Percentiles rank a stretch among this genome's conserved stretches.
These are phyloP conservation scores for Penicillium fimorum DNA, from an alignment of 495 filamentous ascomycete genomes.

Conservation along the genomic window DNA sequence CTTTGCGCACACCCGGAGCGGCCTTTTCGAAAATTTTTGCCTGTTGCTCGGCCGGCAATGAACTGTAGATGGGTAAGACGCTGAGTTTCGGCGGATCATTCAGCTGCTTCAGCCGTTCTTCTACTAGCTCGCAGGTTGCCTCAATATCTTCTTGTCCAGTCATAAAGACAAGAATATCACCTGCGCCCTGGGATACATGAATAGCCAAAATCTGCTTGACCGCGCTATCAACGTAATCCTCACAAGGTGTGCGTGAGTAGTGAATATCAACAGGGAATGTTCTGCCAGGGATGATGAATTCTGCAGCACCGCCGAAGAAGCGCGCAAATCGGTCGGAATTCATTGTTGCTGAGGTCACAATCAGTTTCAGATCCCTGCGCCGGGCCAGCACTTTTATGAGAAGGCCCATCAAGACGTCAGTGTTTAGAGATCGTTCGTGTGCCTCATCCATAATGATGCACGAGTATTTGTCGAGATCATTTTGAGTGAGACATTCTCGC, in stretches of 20 bases:
- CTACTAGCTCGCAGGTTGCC: slow-evolving; percentile 88
- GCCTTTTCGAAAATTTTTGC: slow-evolving; percentile 96
- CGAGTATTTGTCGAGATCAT: slow-evolving; percentile 93
- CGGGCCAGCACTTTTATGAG: slow-evolving; percentile 95
- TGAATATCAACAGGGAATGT: slow-evolving; percentile 98
- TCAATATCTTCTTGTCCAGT: slow-evolving; percentile 99
- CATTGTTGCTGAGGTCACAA: slow-evolving; percentile 99
- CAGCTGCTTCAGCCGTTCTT: slow-evolving; percentile 82
- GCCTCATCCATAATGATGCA: slow-evolving; percentile 99
- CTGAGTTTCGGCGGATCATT: slow-evolving; percentile 94
- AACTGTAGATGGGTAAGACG: slow-evolving; percentile 97
- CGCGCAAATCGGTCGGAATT: slow-evolving; percentile 94
- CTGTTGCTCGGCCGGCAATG: slow-evolving; percentile 98
- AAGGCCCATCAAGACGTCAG: slow-evolving; percentile 94
- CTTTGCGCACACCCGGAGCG: slow-evolving; percentile 86
- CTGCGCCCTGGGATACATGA: slow-evolving; percentile 85
- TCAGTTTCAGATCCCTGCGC: slow-evolving; percentile 88
- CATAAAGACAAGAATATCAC: slow-evolving; percentile 99
- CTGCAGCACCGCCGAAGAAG: slow-evolving; percentile 96
- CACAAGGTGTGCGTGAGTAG: slow-evolving; percentile 91
- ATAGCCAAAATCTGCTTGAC: slow-evolving; percentile 98
- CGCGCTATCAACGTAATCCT: slow-evolving; percentile 96
- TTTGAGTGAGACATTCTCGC: slow-evolving; percentile 86
- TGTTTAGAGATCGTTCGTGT: slow-evolving; percentile 95
- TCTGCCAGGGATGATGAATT: slow-evolving; percentile 93